Conservation (phyloP, 1,284 basidiomycete genomes). For the Fomitopsis schrenkii region DNA sequence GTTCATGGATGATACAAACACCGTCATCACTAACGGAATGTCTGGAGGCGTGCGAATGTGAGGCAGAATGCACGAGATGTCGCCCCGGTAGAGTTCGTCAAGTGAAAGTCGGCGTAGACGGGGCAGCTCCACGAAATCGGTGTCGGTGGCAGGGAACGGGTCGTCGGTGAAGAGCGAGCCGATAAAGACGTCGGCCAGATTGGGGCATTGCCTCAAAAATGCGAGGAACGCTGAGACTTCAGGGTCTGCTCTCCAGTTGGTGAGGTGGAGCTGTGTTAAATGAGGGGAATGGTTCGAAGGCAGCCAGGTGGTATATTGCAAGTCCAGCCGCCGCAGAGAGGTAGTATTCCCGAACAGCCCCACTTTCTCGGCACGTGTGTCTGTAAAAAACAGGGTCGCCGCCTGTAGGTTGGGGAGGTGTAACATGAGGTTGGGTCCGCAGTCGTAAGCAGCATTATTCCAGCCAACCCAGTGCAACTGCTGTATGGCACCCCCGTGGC, state of each 20-base stretch:
- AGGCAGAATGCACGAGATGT: background rate
- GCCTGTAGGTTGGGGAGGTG: background rate
- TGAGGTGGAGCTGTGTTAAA: background rate
- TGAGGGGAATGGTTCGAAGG: background rate
- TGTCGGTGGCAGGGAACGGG: background rate
- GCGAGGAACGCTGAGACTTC: background rate
- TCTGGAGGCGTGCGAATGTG: background rate
- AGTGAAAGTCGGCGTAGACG: background rate
- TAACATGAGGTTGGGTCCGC: background rate
- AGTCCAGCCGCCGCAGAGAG: background rate
- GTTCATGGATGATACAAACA: background rate
- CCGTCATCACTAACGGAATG: background rate
- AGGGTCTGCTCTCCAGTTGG: background rate
- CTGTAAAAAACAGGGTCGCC: background rate
- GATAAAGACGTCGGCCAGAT: background rate
- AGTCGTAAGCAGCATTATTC: background rate
- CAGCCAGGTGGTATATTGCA: background rate
- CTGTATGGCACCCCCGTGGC: background rate
- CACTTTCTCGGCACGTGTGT: background rate
- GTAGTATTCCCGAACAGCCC: background rate
- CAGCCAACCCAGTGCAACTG: background rate
- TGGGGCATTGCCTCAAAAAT: background rate
- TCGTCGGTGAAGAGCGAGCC: background rate
- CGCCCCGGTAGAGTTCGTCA: background rate
- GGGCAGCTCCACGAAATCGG: background rate